Conservation (phyloP, 2,329 filamentous ascomycete species). For the Xylariaceae sp. region DNA sequence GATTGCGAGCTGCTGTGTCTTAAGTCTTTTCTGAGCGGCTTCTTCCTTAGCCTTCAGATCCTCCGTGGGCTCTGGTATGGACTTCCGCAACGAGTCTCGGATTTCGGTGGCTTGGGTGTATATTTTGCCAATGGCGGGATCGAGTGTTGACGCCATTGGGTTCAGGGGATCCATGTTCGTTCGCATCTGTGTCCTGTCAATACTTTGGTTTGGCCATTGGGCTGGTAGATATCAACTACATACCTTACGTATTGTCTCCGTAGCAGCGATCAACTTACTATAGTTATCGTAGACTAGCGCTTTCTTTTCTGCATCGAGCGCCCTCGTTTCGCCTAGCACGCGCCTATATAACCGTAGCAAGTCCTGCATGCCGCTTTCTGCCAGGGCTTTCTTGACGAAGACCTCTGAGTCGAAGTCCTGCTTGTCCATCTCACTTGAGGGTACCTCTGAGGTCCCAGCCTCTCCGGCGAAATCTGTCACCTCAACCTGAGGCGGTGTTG, state of each 20-base stretch:
- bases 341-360: slow-evolving; percentile 67
- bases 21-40: slow-evolving; percentile 32
- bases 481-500: slow-evolving; percentile 38
- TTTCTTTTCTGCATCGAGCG: slow-evolving; percentile 92
- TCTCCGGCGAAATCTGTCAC: slow-evolving; percentile 39
- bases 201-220: not conserved
- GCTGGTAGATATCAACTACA: not conserved
- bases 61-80: slow-evolving; percentile 44
- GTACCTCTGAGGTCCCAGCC: slow-evolving; percentile 51
- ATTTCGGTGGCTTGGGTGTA: slow-evolving; percentile 59
- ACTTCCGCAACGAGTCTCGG: slow-evolving; percentile 46
- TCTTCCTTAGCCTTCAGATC: slow-evolving; percentile 35
- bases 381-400: slow-evolving; percentile 60
- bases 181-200: slow-evolving; percentile 55
- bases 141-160: slow-evolving; percentile 68
- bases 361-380: slow-evolving; percentile 61
- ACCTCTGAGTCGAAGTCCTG: slow-evolving; percentile 67
- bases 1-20: slow-evolving; percentile 53
- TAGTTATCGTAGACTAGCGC: slow-evolving; percentile 98
- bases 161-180: slow-evolving; percentile 76
- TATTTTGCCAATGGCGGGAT: slow-evolving; percentile 71
- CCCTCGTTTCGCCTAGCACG: slow-evolving; percentile 75
- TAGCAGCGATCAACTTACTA: slow-evolving; percentile 92
- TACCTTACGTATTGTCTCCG: slow-evolving; percentile 83
- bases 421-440: slow-evolving; percentile 68